These are phyloP conservation scores for Coprinopsis cinerea DNA, from an alignment of 768 basidiomycete genomes.

Conservation along the genomic window DNA sequence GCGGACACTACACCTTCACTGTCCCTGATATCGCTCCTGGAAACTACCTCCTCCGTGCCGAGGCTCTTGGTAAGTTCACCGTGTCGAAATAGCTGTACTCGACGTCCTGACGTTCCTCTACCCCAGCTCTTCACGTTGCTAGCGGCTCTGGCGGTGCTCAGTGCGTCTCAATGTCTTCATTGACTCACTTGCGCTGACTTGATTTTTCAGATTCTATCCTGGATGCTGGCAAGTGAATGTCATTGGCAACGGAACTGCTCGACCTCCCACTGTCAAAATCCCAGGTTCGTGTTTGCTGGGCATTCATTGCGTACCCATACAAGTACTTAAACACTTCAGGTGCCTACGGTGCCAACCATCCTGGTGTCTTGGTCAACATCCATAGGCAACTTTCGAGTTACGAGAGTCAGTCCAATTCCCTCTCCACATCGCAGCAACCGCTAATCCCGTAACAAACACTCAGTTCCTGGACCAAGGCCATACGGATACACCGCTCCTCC, in stretches of 20 bases:
- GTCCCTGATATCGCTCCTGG: conserved; percentile 39
- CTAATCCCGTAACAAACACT: background rate
- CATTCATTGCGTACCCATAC: background rate
- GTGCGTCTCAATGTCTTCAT: conserved; percentile 21
- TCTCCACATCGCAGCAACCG: background rate
- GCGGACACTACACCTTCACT: conserved; percentile 48
- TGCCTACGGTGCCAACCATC: conserved; percentile 34
- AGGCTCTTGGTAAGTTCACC: conserved; percentile 17
- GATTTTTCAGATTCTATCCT: conserved; percentile 27
- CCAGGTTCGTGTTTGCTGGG: conserved; percentile 19
- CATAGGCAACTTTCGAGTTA: conserved; percentile 36
- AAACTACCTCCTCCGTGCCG: conserved; percentile 40
- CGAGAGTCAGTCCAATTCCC: conserved; percentile 22
- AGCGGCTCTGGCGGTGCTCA: conserved; percentile 32
- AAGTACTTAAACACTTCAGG: conserved; percentile 8
- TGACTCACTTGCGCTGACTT: background rate
- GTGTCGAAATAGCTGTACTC: background rate
- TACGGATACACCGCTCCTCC: conserved; percentile 34
- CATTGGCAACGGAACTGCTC: conserved; percentile 24
- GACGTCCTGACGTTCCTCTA: conserved; percentile 23
- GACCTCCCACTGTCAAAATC: conserved; percentile 34
- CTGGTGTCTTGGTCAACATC: conserved; percentile 43
- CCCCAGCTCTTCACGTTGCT: conserved; percentile 34
- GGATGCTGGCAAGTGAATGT: conserved; percentile 38
- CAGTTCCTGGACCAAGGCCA: conserved; percentile 43